Percentiles rank a stretch among this genome's conserved stretches.
phyloP scores from a whole-genome alignment of 1,284 basidiomycete species.

The Heterobasidion parviporum region DNA sequence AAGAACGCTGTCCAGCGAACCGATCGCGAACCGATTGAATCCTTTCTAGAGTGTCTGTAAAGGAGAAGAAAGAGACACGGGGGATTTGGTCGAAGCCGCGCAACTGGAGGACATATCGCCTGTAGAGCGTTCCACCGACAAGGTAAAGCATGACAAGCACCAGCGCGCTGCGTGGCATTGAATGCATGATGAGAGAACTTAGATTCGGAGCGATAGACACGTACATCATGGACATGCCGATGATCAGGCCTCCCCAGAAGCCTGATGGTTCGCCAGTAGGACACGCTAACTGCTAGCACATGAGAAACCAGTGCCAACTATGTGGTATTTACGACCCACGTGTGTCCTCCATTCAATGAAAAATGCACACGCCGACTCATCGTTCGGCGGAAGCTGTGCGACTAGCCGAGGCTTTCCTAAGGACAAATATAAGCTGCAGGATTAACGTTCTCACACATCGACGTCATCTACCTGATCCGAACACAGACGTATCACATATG shows the following conservation, averaged over 20 bases:
- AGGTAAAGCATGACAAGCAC: conserved; percentile 49
- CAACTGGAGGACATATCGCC: conserved; percentile 55
- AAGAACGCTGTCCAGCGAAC: conserved; percentile 9
- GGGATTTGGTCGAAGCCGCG: conserved; percentile 63
- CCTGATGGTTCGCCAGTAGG: conserved; percentile 45
- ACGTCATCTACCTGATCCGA: conserved; percentile 34
- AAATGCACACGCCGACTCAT: conserved; percentile 56
- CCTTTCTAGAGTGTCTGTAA: conserved; percentile 20
- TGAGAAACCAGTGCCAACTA: not conserved
- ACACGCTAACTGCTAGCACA: conserved; percentile 47
- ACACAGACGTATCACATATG: conserved; percentile 50
- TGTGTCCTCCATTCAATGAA: conserved; percentile 68
- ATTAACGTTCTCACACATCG: not conserved
- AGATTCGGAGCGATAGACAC: conserved; percentile 6
- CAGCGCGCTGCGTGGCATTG: conserved; percentile 32
- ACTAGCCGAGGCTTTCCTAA: conserved; percentile 47
- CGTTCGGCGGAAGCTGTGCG: conserved; percentile 53
- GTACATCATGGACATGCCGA: conserved; percentile 45
- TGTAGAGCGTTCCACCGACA: conserved; percentile 56
- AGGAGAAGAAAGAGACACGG: conserved; percentile 41
- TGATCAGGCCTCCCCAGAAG: conserved; percentile 39
- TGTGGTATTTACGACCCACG: conserved; percentile 29
- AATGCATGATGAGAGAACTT: not conserved
- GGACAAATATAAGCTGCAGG: not conserved
- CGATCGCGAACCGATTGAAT: conserved; percentile 18